These are phyloP conservation scores for Cichorium intybus DNA, from an alignment of 140 eudicot genomes.

Conservation along the genomic window DNA sequence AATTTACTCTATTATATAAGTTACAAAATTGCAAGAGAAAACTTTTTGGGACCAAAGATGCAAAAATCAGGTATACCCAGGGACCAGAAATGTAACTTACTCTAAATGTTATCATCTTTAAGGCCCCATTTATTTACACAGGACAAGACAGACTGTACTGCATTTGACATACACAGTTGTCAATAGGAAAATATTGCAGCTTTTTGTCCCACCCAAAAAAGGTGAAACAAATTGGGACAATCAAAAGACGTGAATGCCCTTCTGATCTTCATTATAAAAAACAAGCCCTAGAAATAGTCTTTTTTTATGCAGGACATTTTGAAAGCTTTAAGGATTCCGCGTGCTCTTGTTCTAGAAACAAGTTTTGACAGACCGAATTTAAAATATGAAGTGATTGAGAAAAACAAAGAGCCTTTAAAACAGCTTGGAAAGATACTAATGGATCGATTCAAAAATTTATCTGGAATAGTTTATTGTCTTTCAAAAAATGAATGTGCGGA, in stretches of 20 bases:
- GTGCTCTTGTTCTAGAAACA: conserved; percentile 76
- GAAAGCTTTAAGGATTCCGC: conserved; percentile 74
- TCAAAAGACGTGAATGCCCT: not conserved
- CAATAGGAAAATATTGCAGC: too few species aligned
- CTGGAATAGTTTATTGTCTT: conserved; percentile 96
- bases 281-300: not conserved
- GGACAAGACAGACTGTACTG: too few species aligned
- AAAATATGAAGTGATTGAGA: conserved; percentile 80
- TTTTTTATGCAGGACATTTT: conserved; percentile 65
- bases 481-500: conserved; percentile 89
- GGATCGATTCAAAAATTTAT: conserved; percentile 53
- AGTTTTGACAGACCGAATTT: conserved; percentile 95
- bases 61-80: too few species aligned
- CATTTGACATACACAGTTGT: too few species aligned
- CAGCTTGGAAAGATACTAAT: conserved; percentile 77
- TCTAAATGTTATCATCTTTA: too few species aligned
- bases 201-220: too few species aligned
- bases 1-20: too few species aligned
- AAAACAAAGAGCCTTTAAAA: conserved; percentile 77
- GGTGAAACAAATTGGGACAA: too few species aligned
- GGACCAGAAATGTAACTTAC: too few species aligned
- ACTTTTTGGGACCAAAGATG: too few species aligned
- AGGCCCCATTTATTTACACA: too few species aligned
- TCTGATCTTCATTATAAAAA: not conserved
- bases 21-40: too few species aligned